Evolutionary conservation across 106 monocot genomes (phyloP), one percentile per base, ranked within the genome.

Genomic region (Triglochin maritima): DNA sequence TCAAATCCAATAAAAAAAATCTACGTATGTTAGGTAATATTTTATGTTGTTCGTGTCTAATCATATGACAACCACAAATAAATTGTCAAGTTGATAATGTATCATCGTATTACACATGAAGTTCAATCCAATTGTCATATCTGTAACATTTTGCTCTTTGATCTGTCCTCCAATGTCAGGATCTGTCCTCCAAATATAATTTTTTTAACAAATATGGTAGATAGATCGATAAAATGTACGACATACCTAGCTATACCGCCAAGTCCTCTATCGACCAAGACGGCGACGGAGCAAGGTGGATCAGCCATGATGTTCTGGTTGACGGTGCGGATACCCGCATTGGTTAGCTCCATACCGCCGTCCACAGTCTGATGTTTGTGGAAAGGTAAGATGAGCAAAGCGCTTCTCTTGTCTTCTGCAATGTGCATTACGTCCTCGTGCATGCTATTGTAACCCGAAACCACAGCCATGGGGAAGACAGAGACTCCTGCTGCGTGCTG

Each of bases 251-350:
- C 60, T n/a, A 68, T 59, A 1, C 76, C 76, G 4, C 81, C 76
- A 8, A 81, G 68, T 17, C 81, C 81, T 3, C 78, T 69, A 62
- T 82, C 78, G 44, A 82, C 82, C 5, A 82, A 68, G 62, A 83
- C 72, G 14, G 72, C 82, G 5, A 83, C 82, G 3, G 82, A 79
- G 60, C 82, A 83, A 0, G 82, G 79, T 0, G 79, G 57, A n/a
- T 78, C 60, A 7, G 65, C 62, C 4, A 82, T 74, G 13, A 78
- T 71, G 50, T 69, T 71, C 17, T 57, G 48, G 59, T 79, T 83
- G 47, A 79, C 62, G 2, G 58, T 62, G 29, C 59, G 65, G 46
- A 79, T 53, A 16, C 59, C 76, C 3, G 58, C 14, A 47, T 69
- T 63, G 4, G 71, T 72, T 2, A 52, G 56, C 64, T 78, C 74